Conservation (phyloP, 148 eudicot genomes). For the Bassia scoparia region DNA sequence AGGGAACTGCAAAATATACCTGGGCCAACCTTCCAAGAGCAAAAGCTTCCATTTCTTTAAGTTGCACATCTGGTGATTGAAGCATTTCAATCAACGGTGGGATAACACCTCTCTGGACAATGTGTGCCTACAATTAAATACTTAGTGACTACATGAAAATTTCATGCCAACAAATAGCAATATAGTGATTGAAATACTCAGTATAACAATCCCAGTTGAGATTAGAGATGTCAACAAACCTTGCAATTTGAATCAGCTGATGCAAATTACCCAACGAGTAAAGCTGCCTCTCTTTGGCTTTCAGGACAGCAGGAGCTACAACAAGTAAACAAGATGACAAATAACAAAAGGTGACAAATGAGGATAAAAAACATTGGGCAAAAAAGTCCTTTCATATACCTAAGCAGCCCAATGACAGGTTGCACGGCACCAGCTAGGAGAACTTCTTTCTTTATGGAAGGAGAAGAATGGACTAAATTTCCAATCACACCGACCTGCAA, state of each 20-base stretch:
- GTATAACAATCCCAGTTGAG: not conserved
- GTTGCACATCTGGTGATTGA: conserved; percentile 63
- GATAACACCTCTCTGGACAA: conserved; percentile 94
- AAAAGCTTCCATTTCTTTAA: conserved; percentile 90
- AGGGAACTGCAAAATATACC: conserved; percentile 35
- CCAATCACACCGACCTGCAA: conserved; percentile 93
- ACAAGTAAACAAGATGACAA: not conserved
- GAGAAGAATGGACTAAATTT: conserved; percentile 93
- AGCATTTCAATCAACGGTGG: conserved; percentile 86
- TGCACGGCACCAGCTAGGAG: conserved; percentile 89
- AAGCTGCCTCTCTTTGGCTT: conserved; percentile 96
- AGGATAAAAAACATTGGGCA: not conserved
- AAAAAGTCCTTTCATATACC: conserved; percentile 31
- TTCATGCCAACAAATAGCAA: conserved; percentile 1
- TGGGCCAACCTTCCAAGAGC: conserved; percentile 94
- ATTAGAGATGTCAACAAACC: conserved; percentile 35
- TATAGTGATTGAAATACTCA: not conserved
- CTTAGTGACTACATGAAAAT: not conserved
- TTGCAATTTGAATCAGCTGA: conserved; percentile 94
- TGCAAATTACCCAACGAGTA: conserved; percentile 94
- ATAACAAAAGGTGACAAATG: not conserved
- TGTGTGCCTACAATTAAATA: conserved; percentile 55
- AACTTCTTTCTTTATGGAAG: conserved; percentile 82
- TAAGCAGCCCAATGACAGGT: conserved; percentile 83
- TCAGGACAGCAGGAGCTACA: conserved; percentile 81